These are phyloP conservation scores for Dipodascopsis uninucleata DNA, from an alignment of 805 yeast genomes.

Conservation along the genomic window DNA sequence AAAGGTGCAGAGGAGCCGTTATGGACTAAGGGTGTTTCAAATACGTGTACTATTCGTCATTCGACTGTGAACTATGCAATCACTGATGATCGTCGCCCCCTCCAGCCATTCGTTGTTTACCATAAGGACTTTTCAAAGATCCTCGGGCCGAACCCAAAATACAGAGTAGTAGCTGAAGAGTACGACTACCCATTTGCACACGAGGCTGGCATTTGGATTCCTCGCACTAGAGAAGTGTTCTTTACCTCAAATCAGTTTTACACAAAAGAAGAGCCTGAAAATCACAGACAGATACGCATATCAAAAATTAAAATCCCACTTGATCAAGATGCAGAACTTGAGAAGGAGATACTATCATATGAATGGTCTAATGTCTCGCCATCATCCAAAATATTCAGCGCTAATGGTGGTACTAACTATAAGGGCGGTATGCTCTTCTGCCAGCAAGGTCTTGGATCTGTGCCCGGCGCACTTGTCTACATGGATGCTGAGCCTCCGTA, in stretches of 20 bases:
- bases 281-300: constrained; percentile 11
- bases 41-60: too few species aligned
- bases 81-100: too few species aligned
- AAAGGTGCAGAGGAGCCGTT: too few species aligned
- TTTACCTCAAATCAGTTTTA: constrained; percentile 33
- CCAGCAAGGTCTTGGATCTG: constrained; percentile 29
- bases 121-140: constrained; percentile 23
- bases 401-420: constrained; percentile 33
- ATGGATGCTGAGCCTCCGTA: constrained; percentile 29
- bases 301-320: constrained; percentile 24
- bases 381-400: constrained; percentile 25
- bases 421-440: constrained; percentile 30
- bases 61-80: too few species aligned
- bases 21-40: too few species aligned
- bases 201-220: constrained; percentile 34
- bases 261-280: constrained; percentile 4
- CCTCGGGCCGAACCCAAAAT: constrained; percentile 22
- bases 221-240: constrained; percentile 29
- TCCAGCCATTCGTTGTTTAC: constrained; percentile 27
- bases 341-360: constrained; percentile 12
- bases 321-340: constrained; percentile 1
- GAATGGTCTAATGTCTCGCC: constrained; percentile 28
- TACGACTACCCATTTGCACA: constrained; percentile 31
- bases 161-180: constrained; percentile 28
- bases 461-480: constrained; percentile 26